phyloP scores from a whole-genome alignment of 306 rosid species.

The Inga laurina region DNA sequence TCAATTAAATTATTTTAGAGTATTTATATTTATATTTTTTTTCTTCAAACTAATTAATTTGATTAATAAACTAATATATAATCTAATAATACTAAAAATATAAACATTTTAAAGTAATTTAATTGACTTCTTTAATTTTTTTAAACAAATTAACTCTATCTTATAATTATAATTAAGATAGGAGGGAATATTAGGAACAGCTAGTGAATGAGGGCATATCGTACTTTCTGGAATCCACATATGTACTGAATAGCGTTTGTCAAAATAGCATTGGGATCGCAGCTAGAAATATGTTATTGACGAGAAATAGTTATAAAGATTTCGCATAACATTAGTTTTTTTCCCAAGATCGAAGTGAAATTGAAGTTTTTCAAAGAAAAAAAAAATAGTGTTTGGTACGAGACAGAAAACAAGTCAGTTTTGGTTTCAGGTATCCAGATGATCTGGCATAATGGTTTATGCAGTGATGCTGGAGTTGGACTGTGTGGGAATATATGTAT shows the following conservation, averaged over 20 bases:
- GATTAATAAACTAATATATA: too few relatives aligned
- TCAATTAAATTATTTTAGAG: too few relatives aligned
- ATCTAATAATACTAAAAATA: too few relatives aligned
- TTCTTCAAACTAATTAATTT: too few relatives aligned
- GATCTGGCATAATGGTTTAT: background rate
- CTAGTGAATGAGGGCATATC: too few relatives aligned
- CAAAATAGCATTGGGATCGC: background rate
- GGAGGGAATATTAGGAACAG: too few relatives aligned
- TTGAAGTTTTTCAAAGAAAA: background rate
- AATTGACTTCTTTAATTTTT: too few relatives aligned
- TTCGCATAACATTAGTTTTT: background rate
- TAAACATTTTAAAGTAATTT: too few relatives aligned
- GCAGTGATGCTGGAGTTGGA: background rate
- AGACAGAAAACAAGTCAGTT: background rate
- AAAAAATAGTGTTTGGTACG: background rate
- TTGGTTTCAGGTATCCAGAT: constrained; percentile 6
- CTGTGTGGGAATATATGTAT: background rate
- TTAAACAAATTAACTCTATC: too few relatives aligned
- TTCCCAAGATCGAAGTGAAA: background rate
- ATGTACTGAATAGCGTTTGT: background rate
- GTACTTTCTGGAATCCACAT: background rate
- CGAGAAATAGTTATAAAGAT: background rate
- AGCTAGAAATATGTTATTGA: background rate
- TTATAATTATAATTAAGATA: too few relatives aligned
- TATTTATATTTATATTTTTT: too few relatives aligned